Conservation (phyloP, 805 yeast genomes). For the Saccharomycopsis javanensis region DNA sequence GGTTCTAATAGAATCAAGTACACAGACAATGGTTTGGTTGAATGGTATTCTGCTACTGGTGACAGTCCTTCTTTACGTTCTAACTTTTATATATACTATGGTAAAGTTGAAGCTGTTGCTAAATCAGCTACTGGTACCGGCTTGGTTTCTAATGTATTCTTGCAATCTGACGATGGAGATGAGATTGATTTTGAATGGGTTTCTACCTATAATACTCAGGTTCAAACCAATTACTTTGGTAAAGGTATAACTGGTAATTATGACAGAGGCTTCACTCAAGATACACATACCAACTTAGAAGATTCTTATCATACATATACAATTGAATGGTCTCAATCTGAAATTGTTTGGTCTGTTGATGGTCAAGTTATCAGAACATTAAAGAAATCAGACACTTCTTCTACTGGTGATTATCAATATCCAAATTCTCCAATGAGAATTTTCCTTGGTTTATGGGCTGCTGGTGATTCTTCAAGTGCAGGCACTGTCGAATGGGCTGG, state of each 20-base stretch:
- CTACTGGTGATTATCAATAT: constrained; percentile 44
- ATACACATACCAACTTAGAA: constrained; percentile 35
- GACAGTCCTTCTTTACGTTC: constrained; percentile 59
- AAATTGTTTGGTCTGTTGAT: constrained; percentile 48
- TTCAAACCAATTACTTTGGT: constrained; percentile 53
- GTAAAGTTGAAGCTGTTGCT: constrained; percentile 49
- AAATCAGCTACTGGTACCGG: constrained; percentile 56
- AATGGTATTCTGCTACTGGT: constrained; percentile 39
- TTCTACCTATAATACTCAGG: constrained; percentile 52
- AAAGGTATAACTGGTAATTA: constrained; percentile 54
- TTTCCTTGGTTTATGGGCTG: constrained; percentile 39
- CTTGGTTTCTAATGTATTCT: constrained; percentile 51
- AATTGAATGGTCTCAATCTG: constrained; percentile 51
- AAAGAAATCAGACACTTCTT: constrained; percentile 34
- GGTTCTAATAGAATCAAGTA: constrained; percentile 19
- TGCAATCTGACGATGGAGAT: constrained; percentile 58
- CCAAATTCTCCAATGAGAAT: constrained; percentile 61
- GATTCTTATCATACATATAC: constrained; percentile 50
- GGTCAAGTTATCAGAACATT: constrained; percentile 50
- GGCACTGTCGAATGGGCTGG: constrained; percentile 58
- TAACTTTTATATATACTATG: constrained; percentile 62
- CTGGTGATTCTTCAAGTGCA: constrained; percentile 36
- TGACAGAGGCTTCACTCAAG: constrained; percentile 52
- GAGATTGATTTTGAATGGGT: constrained; percentile 67
- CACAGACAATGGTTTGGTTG: constrained; percentile 38